Evolutionary conservation across 345 rosid species (phyloP), one percentile per base, ranked within the genome.

Genomic region (Lepidium aucheri): DNA sequence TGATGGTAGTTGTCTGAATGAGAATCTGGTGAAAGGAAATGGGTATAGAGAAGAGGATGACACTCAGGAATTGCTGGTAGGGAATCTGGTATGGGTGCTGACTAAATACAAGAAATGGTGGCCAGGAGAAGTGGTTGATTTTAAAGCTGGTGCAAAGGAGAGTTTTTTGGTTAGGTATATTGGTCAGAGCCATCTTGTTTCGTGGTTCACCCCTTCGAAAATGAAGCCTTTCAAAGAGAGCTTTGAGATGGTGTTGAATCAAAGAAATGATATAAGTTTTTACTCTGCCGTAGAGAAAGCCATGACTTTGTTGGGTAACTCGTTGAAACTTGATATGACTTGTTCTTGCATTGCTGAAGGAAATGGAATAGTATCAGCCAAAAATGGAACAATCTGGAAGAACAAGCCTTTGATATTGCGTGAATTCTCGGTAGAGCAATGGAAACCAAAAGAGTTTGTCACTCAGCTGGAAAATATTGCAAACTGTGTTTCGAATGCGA

Each of bases 61-160:
- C 45, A 67, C 76, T 36, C 14, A 52, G 64, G 72, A 66, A 70
- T 77, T 82, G 65, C 36, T 53, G 40, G 82, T 76, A 13, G 96
- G 96, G 24, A 91, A 89, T 78, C 68, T 87, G 53, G 97, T 93
- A 7, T 93, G 96, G 97, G 78, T 79, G 52, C 86, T 78, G 76
- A 79, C 78, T 18, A 86, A 81, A 66, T 79, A 68, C 65, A 74
- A 75, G 40, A 80, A 77, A 43, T 93, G 98, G 97, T 89, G 98
- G 97, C 96, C 96, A 1, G 97, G 96, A 58, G 87, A 83, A 83
- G 70, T 90, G 35, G 64, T 70, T 32, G 79, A 78, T 83, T 50
- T 66, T 53, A 51, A 64, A 74, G 59, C 79, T 62, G 50, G 40
- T 71, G 54, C 64, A 24, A 55, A 74, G 5, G 36, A 57, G 78